Evolutionary conservation across 192 early-diverging fungal species (phyloP).

Genomic region (Umbelopsis isabellina): DNA sequence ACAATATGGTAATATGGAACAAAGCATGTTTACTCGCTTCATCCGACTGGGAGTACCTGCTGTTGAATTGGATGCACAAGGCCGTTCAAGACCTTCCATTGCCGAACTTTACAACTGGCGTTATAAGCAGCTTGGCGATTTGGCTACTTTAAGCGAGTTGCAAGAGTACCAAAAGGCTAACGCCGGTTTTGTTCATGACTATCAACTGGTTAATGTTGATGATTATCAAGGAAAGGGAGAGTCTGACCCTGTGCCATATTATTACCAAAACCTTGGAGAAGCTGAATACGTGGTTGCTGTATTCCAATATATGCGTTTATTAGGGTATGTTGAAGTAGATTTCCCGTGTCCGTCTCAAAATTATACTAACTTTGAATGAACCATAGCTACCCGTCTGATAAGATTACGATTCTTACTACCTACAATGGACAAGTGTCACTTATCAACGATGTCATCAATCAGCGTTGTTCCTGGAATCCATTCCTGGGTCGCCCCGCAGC

Average conservation of each 20-base stretch:
- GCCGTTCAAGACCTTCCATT: conserved; percentile 80
- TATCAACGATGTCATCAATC: conserved; percentile 85
- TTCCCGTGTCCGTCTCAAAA: neutral
- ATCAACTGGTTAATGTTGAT: conserved; percentile 86
- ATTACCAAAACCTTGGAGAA: conserved; percentile 96
- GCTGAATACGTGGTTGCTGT: conserved; percentile 96
- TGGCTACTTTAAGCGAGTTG: conserved; percentile 48
- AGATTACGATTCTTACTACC: conserved; percentile 92
- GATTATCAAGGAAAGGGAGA: conserved; percentile 83
- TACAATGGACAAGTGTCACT: conserved; percentile 97
- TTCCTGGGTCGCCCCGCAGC: conserved; percentile 79
- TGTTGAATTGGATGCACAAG: conserved; percentile 85
- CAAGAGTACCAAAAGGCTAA: conserved; percentile 74
- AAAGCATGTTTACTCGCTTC: conserved; percentile 90
- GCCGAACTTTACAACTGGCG: conserved; percentile 87
- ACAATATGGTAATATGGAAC: conserved; percentile 91
- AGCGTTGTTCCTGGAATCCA: conserved; percentile 86
- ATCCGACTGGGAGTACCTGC: conserved; percentile 93
- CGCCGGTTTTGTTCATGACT: conserved; percentile 83
- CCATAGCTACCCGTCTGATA: conserved; percentile 82
- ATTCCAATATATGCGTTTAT: conserved; percentile 94
- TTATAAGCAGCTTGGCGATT: conserved; percentile 75
- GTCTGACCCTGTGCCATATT: conserved; percentile 82
- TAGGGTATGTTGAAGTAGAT: conserved; percentile 60
- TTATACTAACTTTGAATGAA: neutral